Percentiles rank a stretch among this genome's conserved stretches.
phyloP scores from a whole-genome alignment of 2,329 filamentous ascomycete species.

The Pseudogymnoascus sp. region DNA sequence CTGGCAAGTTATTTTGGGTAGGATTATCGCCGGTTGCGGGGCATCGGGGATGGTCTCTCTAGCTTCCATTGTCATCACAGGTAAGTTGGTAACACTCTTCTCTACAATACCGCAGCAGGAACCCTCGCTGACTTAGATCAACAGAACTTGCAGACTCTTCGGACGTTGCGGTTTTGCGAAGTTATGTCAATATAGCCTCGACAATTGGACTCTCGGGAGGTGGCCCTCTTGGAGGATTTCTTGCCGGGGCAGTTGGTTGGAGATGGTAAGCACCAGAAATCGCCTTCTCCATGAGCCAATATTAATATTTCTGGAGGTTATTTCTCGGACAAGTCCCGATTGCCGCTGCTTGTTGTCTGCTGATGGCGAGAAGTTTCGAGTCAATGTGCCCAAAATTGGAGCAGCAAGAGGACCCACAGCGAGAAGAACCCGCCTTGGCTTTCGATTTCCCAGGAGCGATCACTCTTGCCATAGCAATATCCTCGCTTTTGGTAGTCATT shows the following conservation, averaged over 20 bases:
- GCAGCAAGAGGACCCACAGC: not conserved
- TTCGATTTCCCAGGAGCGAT: slow-evolving; percentile 17
- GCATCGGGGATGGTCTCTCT: slow-evolving; percentile 7
- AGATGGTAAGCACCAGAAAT: not conserved
- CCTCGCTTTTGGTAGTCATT: slow-evolving; percentile 16
- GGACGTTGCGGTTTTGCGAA: slow-evolving; percentile 5
- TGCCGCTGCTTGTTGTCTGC: slow-evolving; percentile 13
- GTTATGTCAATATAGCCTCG: slow-evolving; percentile 7
- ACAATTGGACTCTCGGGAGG: slow-evolving; percentile 4
- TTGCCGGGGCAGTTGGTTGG: slow-evolving; percentile 1
- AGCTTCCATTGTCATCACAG: slow-evolving; percentile 5
- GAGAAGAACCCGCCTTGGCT: slow-evolving; percentile 8
- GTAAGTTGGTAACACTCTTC: not conserved
- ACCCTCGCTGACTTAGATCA: not conserved
- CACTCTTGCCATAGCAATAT: slow-evolving; percentile 15
- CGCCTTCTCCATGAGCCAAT: not conserved
- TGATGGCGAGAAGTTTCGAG: slow-evolving; percentile 12
- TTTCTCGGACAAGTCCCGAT: slow-evolving; percentile 4
- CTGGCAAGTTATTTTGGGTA: slow-evolving; percentile 5
- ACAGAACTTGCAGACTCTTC: not conserved
- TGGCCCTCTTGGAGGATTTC: not conserved
- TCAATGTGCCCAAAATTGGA: slow-evolving; percentile 7
- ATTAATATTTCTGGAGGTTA: not conserved
- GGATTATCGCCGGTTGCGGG: slow-evolving; percentile 1
- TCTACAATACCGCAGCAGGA: not conserved